Percentiles rank a stretch among this genome's conserved stretches.
phyloP scores from a whole-genome alignment of 352 stramenopile genomes.

The Phytophthora brassicae region DNA sequence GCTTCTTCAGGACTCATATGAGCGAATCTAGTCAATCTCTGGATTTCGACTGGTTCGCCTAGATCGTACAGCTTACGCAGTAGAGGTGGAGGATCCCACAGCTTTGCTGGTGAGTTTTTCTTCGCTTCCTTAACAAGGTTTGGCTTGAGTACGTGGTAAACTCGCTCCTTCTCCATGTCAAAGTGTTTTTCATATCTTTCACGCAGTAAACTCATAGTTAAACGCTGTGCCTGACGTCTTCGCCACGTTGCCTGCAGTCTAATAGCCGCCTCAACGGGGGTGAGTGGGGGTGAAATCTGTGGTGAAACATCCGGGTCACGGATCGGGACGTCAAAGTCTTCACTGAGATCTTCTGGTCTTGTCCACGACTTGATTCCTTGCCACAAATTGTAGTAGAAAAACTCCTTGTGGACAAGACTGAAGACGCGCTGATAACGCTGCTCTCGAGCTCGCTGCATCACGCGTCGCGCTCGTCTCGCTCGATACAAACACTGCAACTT shows the following conservation, averaged over 20 bases:
- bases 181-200: conserved; percentile 72
- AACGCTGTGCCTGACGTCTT: conserved; percentile 28
- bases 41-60: conserved; percentile 67
- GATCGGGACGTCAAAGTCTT: conserved; percentile 62
- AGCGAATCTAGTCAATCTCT: conserved; percentile 43
- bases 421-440: conserved; percentile 75
- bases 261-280: conserved; percentile 46
- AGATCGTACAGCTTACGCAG: conserved; percentile 60
- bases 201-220: conserved; percentile 32
- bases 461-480: conserved; percentile 42
- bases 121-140: not conserved
- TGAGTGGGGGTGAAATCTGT: conserved; percentile 50
- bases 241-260: conserved; percentile 51
- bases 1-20: conserved; percentile 57
- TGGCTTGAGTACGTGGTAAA: conserved; percentile 49
- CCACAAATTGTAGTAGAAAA: conserved; percentile 84
- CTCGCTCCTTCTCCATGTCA: conserved; percentile 50
- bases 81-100: conserved; percentile 38
- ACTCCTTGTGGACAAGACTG: conserved; percentile 69
- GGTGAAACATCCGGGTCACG: conserved; percentile 65
- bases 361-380: conserved; percentile 48
- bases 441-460: conserved; percentile 59
- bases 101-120: conserved; percentile 23
- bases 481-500: conserved; percentile 78
- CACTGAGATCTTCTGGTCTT: conserved; percentile 39